Evolutionary conservation across 495 filamentous ascomycete species (phyloP), one percentile per base, ranked within the genome.

Genomic region (Viridothelium virens): DNA sequence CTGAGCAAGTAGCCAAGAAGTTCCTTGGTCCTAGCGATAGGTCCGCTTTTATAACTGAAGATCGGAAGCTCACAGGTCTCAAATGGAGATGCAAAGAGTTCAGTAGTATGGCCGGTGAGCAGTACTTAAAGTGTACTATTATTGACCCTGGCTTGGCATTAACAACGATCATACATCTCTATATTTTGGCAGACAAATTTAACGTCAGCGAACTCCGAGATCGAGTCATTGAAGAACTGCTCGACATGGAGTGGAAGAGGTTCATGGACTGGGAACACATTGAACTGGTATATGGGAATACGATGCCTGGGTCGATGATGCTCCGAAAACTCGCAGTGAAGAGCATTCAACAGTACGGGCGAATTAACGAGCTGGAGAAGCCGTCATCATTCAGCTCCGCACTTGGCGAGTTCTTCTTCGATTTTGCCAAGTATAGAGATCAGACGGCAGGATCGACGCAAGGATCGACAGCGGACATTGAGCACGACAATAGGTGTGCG

Each of bases 331-430:
- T 25, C 18, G 48, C 18, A 16, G 11, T 53, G 10, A 11, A 18
- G 18, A 5, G 10, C 5, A 5, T 53, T 53, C 48, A 53, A 14
- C 5, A 5, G n/a, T 18, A 53, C 5, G n/a, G n/a, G 5, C 48
- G n/a, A n/a, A 25, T 53, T 5, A n/a, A 53, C 5, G n/a, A 18
- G 10, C 16, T 53, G 11, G n/a, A 25, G n/a, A 53, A 53, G 48
- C 48, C 48, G 5, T n/a, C 11, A 18, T 9, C 5, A 5, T 14
- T 53, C 11, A 53, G 48, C 16, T 9, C 11, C 11, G 48, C 48
- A n/a, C 48, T 53, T 9, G 48, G 18, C 5, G 48, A 53, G 18
- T 53, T 53, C 48, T 53, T 53, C 48, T 53, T 25, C 48, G 48
- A 53, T 18, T 2, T 16, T n/a, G 9, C 48, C 48, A 16, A n/a